phyloP scores from a whole-genome alignment of 2,329 filamentous ascomycete genomes.

The Penicillium sp. region DNA sequence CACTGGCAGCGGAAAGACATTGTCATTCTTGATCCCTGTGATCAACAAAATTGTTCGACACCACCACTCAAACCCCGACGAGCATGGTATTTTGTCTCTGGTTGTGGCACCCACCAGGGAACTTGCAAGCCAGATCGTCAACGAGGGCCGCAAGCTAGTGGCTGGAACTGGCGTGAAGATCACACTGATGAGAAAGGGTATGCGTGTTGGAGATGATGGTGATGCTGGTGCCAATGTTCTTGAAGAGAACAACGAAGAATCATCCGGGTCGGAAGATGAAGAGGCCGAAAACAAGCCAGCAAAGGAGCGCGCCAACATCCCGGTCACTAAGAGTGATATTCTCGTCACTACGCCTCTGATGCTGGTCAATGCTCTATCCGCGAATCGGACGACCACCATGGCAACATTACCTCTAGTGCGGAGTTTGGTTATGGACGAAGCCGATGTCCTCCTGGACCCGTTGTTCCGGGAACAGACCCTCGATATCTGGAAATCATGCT shows the following conservation, averaged over 20 bases:
- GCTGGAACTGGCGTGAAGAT: conserved; percentile 75
- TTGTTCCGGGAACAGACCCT: conserved; percentile 88
- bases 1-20: conserved; percentile 93
- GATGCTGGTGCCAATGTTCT: conserved; percentile 42
- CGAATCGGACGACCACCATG: conserved; percentile 45
- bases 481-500: conserved; percentile 78
- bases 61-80: conserved; percentile 51
- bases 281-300: conserved; percentile 26
- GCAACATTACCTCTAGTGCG: conserved; percentile 65
- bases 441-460: conserved; percentile 87
- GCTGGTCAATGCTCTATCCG: conserved; percentile 70
- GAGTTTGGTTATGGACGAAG: conserved; percentile 84
- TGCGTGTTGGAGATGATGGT: conserved; percentile 57
- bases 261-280: conserved; percentile 42
- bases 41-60: conserved; percentile 70
- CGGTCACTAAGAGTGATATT: conserved; percentile 71
- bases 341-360: conserved; percentile 77
- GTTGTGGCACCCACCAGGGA: conserved; percentile 79
- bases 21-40: conserved; percentile 86
- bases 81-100: conserved; percentile 65
- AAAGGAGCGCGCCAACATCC: conserved; percentile 38
- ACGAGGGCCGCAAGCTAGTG: conserved; percentile 79
- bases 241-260: conserved; percentile 41
- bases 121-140: conserved; percentile 75
- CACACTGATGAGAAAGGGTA: conserved; percentile 80